Evolutionary conservation across 2,329 filamentous ascomycete species (phyloP).

Genomic region (Penicillium vulpinum): DNA sequence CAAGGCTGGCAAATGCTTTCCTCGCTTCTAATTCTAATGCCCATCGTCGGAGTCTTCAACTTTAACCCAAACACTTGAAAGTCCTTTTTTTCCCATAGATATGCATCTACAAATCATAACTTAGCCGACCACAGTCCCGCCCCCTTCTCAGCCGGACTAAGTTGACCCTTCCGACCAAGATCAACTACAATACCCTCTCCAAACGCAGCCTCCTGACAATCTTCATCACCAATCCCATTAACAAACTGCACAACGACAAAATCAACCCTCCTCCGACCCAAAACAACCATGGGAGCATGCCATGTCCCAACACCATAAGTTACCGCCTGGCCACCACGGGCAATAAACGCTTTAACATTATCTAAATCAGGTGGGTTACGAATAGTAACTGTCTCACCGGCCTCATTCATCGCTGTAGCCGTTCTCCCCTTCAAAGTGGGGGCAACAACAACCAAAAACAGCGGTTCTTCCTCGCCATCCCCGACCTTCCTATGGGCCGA

Average conservation of each 20-base stretch:
- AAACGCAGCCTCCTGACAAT: conserved; percentile 76
- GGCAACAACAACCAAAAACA: conserved; percentile 85
- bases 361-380: conserved; percentile 67
- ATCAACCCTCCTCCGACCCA: conserved; percentile 70
- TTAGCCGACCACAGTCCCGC: conserved; percentile 21
- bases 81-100: background rate
- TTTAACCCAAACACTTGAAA: background rate
- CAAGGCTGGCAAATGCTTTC: background rate
- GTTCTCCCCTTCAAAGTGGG: conserved; percentile 61
- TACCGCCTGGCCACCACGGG: conserved; percentile 75
- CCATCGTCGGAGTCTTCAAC: background rate
- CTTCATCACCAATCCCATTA: conserved; percentile 78
- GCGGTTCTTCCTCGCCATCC: conserved; percentile 29
- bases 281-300: conserved; percentile 94
- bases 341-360: conserved; percentile 74
- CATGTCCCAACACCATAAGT: conserved; percentile 90
- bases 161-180: conserved; percentile 23
- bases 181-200: conserved; percentile 42
- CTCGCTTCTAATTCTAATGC: background rate
- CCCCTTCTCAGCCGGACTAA: conserved; percentile 19
- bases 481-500: conserved; percentile 30
- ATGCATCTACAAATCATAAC: conserved; percentile 8
- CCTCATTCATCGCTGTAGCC: conserved; percentile 34
- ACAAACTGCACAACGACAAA: conserved; percentile 89
- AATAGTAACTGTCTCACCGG: conserved; percentile 34